These are phyloP conservation scores for Monilinia polystroma DNA, from an alignment of 2,329 filamentous ascomycete genomes.

Conservation along the genomic window DNA sequence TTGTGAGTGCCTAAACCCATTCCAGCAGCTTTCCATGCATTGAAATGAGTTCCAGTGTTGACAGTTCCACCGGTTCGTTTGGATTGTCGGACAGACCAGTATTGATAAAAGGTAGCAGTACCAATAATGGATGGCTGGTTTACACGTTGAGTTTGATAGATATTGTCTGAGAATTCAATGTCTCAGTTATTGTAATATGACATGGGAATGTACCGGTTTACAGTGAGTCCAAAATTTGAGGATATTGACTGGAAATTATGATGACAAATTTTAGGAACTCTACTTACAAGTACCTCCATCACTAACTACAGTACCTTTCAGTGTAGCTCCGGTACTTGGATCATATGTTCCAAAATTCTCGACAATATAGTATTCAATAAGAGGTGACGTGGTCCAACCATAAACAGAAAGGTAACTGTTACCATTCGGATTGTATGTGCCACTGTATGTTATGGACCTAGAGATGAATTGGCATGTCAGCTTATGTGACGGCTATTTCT, in stretches of 20 bases:
- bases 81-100: slow-evolving; percentile 51
- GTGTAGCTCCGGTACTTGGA: slow-evolving; percentile 48
- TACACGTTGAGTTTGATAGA: slow-evolving; percentile 42
- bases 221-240: background rate
- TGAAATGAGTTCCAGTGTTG: slow-evolving; percentile 51
- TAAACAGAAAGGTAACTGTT: slow-evolving; percentile 56
- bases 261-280: background rate
- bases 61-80: slow-evolving; percentile 54
- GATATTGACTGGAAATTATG: too few relatives aligned
- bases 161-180: slow-evolving; percentile 36
- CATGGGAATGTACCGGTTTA: too few relatives aligned
- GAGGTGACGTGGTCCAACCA: slow-evolving; percentile 49
- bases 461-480: background rate
- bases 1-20: slow-evolving; percentile 48
- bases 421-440: slow-evolving; percentile 44
- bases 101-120: slow-evolving; percentile 53
- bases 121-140: slow-evolving; percentile 49
- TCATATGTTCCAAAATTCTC: slow-evolving; percentile 54
- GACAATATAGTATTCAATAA: slow-evolving; percentile 51
- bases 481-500: background rate
- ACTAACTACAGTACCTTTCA: slow-evolving; percentile 50
- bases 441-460: slow-evolving; percentile 45
- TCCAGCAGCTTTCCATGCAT: slow-evolving; percentile 51
- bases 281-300: slow-evolving; percentile 52
- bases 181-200: background rate